phyloP scores from a whole-genome alignment of 179 eudicot species.

The Corrigiola litoralis region DNA sequence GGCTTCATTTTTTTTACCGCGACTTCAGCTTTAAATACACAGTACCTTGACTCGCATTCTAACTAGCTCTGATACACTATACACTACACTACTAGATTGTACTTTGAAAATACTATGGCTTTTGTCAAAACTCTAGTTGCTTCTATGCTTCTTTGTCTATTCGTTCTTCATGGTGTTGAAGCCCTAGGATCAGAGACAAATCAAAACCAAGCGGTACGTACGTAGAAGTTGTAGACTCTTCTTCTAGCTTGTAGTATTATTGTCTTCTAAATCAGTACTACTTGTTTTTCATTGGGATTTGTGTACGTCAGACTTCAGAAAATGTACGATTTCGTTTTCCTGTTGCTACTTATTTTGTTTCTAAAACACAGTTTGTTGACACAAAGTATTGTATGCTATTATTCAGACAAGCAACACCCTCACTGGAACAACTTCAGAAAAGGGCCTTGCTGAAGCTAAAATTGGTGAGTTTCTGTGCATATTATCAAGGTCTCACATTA shows the following conservation, averaged over 20 bases:
- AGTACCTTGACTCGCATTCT: background rate
- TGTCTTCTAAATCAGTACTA: background rate
- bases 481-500: no score
- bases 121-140: slow-evolving; percentile 16
- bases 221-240: no score
- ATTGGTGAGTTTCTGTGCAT: slow-evolving; percentile 9
- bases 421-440: slow-evolving; percentile 2
- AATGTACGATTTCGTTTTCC: no score
- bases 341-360: no score
- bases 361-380: background rate
- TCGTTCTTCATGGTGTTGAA: slow-evolving; percentile 21
- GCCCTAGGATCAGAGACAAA: background rate
- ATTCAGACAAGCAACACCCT: slow-evolving; percentile 16
- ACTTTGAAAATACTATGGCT: slow-evolving; percentile 5
- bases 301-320: no score
- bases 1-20: background rate
- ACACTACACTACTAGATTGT: background rate
- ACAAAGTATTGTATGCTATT: background rate
- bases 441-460: slow-evolving; percentile 8
- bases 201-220: slow-evolving; percentile 4
- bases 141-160: slow-evolving; percentile 21
- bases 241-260: background rate
- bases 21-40: slow-evolving; percentile 18
- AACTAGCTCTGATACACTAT: background rate
- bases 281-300: background rate